phyloP scores from a whole-genome alignment of 495 filamentous ascomycete genomes.

The Talaromyces proteolyticus region DNA sequence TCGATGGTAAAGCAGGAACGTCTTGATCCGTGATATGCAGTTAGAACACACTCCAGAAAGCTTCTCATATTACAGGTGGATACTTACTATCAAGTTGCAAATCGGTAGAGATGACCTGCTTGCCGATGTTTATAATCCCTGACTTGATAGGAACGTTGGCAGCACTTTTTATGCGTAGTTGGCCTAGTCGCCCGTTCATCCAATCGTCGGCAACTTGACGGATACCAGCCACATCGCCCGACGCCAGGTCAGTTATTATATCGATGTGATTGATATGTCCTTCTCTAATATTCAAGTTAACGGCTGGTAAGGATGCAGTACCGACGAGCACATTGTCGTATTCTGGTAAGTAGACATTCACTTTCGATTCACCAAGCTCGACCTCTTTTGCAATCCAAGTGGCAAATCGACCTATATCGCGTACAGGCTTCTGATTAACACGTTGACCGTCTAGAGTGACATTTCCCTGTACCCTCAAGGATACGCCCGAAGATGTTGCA shows the following conservation, averaged over 20 bases:
- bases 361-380: constrained; percentile 59
- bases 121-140: constrained; percentile 70
- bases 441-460: constrained; percentile 72
- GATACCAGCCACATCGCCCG: constrained; percentile 72
- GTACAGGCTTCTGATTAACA: constrained; percentile 61
- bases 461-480: constrained; percentile 70
- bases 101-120: constrained; percentile 62
- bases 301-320: constrained; percentile 63
- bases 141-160: constrained; percentile 66
- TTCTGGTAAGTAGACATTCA: constrained; percentile 77
- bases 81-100: constrained; percentile 76
- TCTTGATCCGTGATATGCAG: constrained; percentile 40
- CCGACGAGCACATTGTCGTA: constrained; percentile 75
- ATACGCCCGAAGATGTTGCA: constrained; percentile 70
- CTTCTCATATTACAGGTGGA: constrained; percentile 22
- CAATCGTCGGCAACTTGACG: constrained; percentile 82
- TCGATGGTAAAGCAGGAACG: constrained; percentile 68
- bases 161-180: constrained; percentile 62
- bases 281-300: constrained; percentile 70
- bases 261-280: constrained; percentile 71
- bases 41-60: not conserved
- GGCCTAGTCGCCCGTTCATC: constrained; percentile 67
- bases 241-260: constrained; percentile 66
- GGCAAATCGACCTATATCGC: constrained; percentile 68
- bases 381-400: constrained; percentile 76